Base-by-base conservation (phyloP, 2,329 filamentous ascomycete genomes). In the Colletotrichum sansevieriae region DNA sequence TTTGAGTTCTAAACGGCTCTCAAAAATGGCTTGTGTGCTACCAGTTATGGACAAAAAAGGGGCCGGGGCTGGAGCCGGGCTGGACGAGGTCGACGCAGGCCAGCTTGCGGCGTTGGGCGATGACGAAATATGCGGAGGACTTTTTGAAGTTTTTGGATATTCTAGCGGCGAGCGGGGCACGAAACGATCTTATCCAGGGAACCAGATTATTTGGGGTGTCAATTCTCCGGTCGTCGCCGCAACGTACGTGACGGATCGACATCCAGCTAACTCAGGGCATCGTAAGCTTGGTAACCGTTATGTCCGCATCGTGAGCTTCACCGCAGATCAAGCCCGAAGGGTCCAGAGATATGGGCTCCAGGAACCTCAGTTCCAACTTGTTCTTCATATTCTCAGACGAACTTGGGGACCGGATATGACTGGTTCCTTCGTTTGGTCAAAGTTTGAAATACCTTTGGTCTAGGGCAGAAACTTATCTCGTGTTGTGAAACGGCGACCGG, bases 401-500 rank as follows among this genome's bases (percentile, higher is more conserved):
- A 60, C 57, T 20, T 10, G 57, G 57, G 15, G 20, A 6, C 57
- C 44, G 57, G 12, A 49, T 51, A 25, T 51, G 29, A 51, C 57
- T 60, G 57, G 57, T 39, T 51, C 57, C 57, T 22, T 60, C 43
- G 43, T 47, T 59, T 47, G 43, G 29, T 46, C 41, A n/a, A 13
- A 18, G 12, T 35, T 3, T 37, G 29, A 59, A 46, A 59, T 37
- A 18, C 18, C 29, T 20, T 29, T 39, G 37, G 37, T 15, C 37
- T 15, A 15, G 37, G 37, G 37, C 12, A 6, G 37, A 39, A 39
- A 39, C 37, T 5, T 39, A 39, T 13, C 37, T 39, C 37, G 15
- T 39, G 37, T 15, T 39, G 37, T 39, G 37, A 39, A 39, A 39
- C 37, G 37, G 37, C 2, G 37, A 15, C 11, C 37, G 13, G 37